Evolutionary conservation across 2,329 filamentous ascomycete genomes (phyloP), one percentile per base, ranked within the genome.

Genomic region (Colletotrichum truncatum): DNA sequence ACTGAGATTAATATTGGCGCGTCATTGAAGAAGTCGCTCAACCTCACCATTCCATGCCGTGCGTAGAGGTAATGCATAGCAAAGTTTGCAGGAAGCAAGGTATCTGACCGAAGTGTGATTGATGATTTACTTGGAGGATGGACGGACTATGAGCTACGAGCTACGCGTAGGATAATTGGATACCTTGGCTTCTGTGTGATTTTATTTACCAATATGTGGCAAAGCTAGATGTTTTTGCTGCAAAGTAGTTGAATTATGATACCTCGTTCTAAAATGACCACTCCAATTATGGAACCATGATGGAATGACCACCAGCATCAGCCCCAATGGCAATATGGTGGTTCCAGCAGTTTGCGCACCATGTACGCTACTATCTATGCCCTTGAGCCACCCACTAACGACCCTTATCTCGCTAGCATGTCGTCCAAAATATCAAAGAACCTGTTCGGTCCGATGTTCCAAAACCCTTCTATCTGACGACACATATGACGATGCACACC

Each of bases 1-100:
- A 74, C 89, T 51, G 72, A 81, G 25, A 81, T 91, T 67, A 77
- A 88, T 68, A 80, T 88, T 46, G 80, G 78, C 36, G 68, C 74
- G 6, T 46, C 63, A 12, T 23, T 66, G 41, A 66, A 66, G 57
- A 55, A 62, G 57, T 63, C 43, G 12, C 65, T 81, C 58, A 21
- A 18, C 6, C 6, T 49, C 26, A 32, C 16, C 26, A 49, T 6
- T 18, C 30, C 5, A 32, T 11, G n/a, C n/a, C n/a, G n/a, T n/a
- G n/a, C n/a, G n/a, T 16, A 32, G 16, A 49, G 28, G 21, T n/a
- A 32, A 49, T 18, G 25, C 21, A 36, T 41, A 4, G 16, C n/a
- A 23, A 26, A 26, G 23, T 10, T 16, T 12, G 3, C 25, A 12
- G 10, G 26, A 23, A 38, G 32, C 38, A 30, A 54, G 39, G 21